A percentile compares a stretch with the other conserved stretches of the same genome.
Evolutionary conservation across 768 basidiomycete species (phyloP).

Genomic region (Agaricus subrufescens): DNA sequence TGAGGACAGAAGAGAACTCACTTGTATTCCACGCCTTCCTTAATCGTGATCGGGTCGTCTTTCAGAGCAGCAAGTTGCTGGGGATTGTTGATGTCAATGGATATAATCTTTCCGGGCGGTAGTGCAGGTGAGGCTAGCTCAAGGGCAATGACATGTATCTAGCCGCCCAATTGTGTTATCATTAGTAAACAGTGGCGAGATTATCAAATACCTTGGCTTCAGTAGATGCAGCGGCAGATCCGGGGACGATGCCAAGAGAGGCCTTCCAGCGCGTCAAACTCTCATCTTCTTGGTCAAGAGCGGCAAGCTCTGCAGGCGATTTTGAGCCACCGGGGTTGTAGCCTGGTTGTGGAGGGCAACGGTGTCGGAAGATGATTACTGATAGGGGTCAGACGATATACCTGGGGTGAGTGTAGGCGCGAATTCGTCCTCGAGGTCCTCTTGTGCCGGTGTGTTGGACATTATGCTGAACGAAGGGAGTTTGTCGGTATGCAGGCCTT

Average conservation of each 20-base stretch:
- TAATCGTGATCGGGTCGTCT: conserved; percentile 76
- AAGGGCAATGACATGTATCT: conserved; percentile 49
- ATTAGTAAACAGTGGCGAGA: background rate
- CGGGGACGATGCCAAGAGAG: conserved; percentile 77
- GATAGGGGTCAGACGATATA: conserved; percentile 2
- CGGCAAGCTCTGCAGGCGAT: conserved; percentile 75
- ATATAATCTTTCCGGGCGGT: conserved; percentile 53
- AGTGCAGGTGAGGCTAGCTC: conserved; percentile 78
- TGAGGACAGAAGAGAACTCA: conserved; percentile 25
- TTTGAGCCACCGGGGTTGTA: conserved; percentile 72
- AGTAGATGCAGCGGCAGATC: conserved; percentile 28
- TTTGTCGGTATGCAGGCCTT: conserved; percentile 11
- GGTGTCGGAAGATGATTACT: background rate
- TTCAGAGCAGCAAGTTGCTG: conserved; percentile 48
- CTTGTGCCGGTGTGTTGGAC: conserved; percentile 47
- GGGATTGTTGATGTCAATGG: conserved; percentile 59
- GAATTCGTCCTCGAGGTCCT: conserved; percentile 57
- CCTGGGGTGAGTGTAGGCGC: conserved; percentile 67
- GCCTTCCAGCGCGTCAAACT: conserved; percentile 96
- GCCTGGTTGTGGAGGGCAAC: conserved; percentile 35
- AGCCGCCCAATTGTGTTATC: conserved; percentile 46
- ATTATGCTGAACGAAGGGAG: conserved; percentile 29
- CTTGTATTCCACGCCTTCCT: conserved; percentile 90
- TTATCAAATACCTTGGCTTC: conserved; percentile 59
- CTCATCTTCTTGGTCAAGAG: conserved; percentile 87